Base-by-base conservation (phyloP, 257 asterid species). In the Agastache rugosa region DNA sequence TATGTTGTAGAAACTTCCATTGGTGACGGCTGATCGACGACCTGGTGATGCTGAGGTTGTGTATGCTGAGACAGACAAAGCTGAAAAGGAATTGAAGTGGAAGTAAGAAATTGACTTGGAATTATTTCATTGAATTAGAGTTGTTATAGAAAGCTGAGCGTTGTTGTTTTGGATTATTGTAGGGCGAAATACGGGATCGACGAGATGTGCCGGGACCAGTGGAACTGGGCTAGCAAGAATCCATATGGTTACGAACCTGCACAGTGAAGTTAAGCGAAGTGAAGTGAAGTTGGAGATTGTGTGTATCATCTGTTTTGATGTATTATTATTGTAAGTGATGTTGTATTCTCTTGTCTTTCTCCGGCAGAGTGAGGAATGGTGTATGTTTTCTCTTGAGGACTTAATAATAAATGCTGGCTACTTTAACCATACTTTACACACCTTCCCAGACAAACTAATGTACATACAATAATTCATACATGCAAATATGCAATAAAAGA, bases 181-280 rank as follows among this genome's bases (percentile, higher is more conserved):
- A 91, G 97, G 93, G 93, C 93, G 12, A 93, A 93, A 64, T 90
- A 72, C 74, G 96, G 90, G 16, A 83, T 90, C 11, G 90, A 87
- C 10, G 97, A 90, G 85, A 90, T 92, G 97, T 94, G 98, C 76
- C 48, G 91, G 69, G 98, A 92, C 82, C 98, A 90, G 67, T 94
- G 99, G 99, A 94, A 92, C 78, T 94, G 98, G 99, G 97, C 99
- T 16, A 87, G 93, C 93, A 90, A 90, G 84, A 94, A 94, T 75
- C 98, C 99, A 2, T 92, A 83, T 22, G 99, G 99, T 58, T 94
- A 94, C 8, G 89, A 86, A 63, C 50, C 87, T 68, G 20, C 82
- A 11, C 41, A 72, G 19, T 84, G 76, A 81, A 69, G 58, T 19
- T 12, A 53, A 48, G 55, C 15, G 1, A 29, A 29, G 6, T n/a